These are phyloP conservation scores for Athelia sp. DNA, from an alignment of 1,284 basidiomycete species.

Conservation along the genomic window DNA sequence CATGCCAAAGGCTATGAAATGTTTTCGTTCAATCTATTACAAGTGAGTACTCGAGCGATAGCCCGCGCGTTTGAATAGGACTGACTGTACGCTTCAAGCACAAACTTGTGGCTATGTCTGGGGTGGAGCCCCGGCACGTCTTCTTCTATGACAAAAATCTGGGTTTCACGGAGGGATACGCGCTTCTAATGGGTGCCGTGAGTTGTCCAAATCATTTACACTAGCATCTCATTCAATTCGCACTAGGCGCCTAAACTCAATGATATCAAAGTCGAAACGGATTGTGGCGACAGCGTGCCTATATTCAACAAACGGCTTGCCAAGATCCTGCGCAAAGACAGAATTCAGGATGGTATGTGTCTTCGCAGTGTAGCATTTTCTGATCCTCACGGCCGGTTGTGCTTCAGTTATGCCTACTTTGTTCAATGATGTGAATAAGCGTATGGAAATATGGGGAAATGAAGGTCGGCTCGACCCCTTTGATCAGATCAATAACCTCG, in stretches of 20 bases:
- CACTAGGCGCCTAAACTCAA: neutral
- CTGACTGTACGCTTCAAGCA: constrained; percentile 1
- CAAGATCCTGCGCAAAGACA: constrained; percentile 2
- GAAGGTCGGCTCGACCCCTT: constrained; percentile 25
- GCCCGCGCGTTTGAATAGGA: neutral
- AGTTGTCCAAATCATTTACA: neutral
- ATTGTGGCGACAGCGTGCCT: neutral
- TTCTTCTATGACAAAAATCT: constrained; percentile 2
- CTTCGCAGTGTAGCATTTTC: neutral
- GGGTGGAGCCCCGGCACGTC: neutral
- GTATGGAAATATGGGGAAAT: constrained; percentile 6
- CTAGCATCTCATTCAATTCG: neutral
- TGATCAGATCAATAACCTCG: constrained; percentile 30
- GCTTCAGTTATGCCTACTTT: constrained; percentile 3
- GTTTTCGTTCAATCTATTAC: neutral
- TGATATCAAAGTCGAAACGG: neutral
- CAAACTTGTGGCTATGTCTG: constrained; percentile 1
- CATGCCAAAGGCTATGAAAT: neutral
- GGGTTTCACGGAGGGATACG: constrained; percentile 1
- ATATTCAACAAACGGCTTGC: constrained; percentile 3
- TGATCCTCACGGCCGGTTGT: too few relatives aligned
- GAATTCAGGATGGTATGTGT: constrained; percentile 2
- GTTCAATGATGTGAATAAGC: constrained; percentile 5
- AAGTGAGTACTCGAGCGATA: neutral
- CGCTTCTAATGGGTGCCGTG: neutral